Conservation (phyloP, 805 yeast genomes). For the Brettanomyces custersianus region DNA sequence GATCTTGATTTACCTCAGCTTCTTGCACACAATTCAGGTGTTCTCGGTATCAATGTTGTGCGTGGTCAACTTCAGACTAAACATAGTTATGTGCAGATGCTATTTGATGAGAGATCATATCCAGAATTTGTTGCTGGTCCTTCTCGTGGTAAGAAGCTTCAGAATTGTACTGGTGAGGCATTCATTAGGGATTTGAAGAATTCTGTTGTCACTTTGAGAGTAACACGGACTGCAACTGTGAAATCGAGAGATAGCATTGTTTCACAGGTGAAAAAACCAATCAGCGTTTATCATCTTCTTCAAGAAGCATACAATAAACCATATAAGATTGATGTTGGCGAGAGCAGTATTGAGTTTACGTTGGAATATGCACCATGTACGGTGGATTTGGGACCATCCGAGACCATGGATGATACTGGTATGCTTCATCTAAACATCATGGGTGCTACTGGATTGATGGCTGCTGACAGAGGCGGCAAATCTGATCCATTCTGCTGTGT, state of each 20-base stretch:
- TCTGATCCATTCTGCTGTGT: constrained; percentile 63
- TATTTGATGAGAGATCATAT: constrained; percentile 55
- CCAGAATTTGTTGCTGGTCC: constrained; percentile 50
- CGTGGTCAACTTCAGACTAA: constrained; percentile 43
- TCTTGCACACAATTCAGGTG: constrained; percentile 52
- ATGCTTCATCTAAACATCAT: constrained; percentile 44
- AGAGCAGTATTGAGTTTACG: constrained; percentile 32
- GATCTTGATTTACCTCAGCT: constrained; percentile 43
- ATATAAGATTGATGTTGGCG: constrained; percentile 33
- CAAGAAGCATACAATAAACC: constrained; percentile 39
- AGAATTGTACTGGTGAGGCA: constrained; percentile 42
- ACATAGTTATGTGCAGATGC: constrained; percentile 39
- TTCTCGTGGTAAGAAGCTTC: constrained; percentile 36
- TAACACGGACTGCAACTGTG: constrained; percentile 44
- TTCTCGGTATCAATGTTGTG: constrained; percentile 43
- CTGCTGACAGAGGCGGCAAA: constrained; percentile 67
- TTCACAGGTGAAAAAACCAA: constrained; percentile 41
- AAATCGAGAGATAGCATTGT: constrained; percentile 39
- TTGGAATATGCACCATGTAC: constrained; percentile 56
- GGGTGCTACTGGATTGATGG: constrained; percentile 41
- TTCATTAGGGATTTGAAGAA: constrained; percentile 66
- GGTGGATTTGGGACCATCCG: constrained; percentile 43
- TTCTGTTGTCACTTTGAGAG: constrained; percentile 47
- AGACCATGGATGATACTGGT: constrained; percentile 65
- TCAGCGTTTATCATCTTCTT: constrained; percentile 46